Conservation (phyloP, 192 early-diverging fungal species). For the Gryganskiella cystojenkinii region DNA sequence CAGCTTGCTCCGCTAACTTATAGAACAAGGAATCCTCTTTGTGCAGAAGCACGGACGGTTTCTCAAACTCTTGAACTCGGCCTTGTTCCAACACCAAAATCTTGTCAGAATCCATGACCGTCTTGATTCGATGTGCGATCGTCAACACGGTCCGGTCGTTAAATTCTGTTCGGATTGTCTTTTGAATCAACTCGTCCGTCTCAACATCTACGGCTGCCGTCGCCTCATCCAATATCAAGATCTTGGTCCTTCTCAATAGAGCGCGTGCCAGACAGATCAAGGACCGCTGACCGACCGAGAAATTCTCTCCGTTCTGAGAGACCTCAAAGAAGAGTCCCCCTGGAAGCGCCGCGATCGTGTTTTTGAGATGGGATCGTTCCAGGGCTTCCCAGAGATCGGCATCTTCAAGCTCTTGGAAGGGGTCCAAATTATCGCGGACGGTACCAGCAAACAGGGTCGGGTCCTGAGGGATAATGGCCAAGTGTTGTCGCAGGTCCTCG, state of each 20-base stretch:
- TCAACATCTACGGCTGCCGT: slow-evolving; percentile 68
- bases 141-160: slow-evolving; percentile 57
- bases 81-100: slow-evolving; percentile 53
- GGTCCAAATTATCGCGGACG: slow-evolving; percentile 86
- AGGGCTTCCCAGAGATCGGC: slow-evolving; percentile 76
- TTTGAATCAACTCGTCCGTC: slow-evolving; percentile 47
- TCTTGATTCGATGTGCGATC: slow-evolving; percentile 61
- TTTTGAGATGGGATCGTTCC: slow-evolving; percentile 69
- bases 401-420: slow-evolving; percentile 79
- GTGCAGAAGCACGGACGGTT: background rate
- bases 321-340: slow-evolving; percentile 73
- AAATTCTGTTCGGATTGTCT: slow-evolving; percentile 51
- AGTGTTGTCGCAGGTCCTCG: slow-evolving; percentile 74
- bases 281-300: slow-evolving; percentile 82
- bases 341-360: slow-evolving; percentile 22
- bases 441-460: slow-evolving; percentile 57
- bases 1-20: slow-evolving; percentile 1
- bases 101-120: slow-evolving; percentile 50
- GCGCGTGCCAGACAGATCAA: slow-evolving; percentile 80
- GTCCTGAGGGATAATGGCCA: slow-evolving; percentile 89
- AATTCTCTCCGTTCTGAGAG: slow-evolving; percentile 81
- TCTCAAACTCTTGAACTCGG: slow-evolving; percentile 29
- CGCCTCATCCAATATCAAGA: slow-evolving; percentile 88
- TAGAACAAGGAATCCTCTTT: background rate
- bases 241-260: slow-evolving; percentile 67